phyloP scores from a whole-genome alignment of 2,329 filamentous ascomycete genomes.

The Phoma herbarum region DNA sequence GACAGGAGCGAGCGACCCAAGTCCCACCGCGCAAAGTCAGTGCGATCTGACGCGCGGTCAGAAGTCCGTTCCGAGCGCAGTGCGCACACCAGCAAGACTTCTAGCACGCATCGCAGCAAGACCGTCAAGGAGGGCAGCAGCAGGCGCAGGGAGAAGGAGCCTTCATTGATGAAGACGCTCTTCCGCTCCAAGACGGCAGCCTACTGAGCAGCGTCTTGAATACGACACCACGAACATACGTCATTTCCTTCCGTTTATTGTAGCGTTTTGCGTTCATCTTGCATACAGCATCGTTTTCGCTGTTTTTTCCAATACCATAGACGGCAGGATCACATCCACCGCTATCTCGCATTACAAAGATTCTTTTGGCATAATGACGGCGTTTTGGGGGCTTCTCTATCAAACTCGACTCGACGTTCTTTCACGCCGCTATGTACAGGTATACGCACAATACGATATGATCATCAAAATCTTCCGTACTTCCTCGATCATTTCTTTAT shows the following conservation, averaged over 20 bases:
- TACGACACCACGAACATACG: neutral
- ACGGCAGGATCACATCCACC: constrained; percentile 4
- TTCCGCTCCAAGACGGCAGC: constrained; percentile 49
- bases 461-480: neutral
- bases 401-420: neutral
- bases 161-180: constrained; percentile 53
- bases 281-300: constrained; percentile 7
- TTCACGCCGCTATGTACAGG: neutral
- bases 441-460: neutral
- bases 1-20: constrained; percentile 36
- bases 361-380: neutral
- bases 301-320: constrained; percentile 17
- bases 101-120: constrained; percentile 33
- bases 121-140: constrained; percentile 36
- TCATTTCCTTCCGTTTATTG: neutral
- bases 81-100: constrained; percentile 40
- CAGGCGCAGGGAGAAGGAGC: constrained; percentile 54
- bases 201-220: constrained; percentile 10
- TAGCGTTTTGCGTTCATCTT: constrained; percentile 13
- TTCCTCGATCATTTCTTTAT: neutral
- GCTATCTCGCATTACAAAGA: constrained; percentile 11
- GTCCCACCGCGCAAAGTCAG: constrained; percentile 31
- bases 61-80: constrained; percentile 39
- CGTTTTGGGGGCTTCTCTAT: neutral
- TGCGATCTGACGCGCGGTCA: constrained; percentile 31